Evolutionary conservation across 108 stramenopile species (phyloP).

Genomic region (Skeletonema tropicum): DNA sequence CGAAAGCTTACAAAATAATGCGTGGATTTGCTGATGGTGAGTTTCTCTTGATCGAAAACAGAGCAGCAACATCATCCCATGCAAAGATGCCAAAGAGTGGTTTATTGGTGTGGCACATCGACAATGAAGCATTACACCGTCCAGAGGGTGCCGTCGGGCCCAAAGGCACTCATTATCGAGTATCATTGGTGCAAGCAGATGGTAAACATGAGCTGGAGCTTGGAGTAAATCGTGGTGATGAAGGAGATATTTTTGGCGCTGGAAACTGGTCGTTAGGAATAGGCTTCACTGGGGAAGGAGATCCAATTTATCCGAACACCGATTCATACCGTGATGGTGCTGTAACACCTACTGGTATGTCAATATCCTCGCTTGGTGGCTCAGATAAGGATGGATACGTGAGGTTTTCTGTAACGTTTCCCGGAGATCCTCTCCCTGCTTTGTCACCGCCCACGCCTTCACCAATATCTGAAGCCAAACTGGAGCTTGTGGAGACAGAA

Average conservation of each 20-base stretch:
- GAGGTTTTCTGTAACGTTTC: slow-evolving; percentile 22
- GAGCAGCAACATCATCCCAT: slow-evolving; percentile 12
- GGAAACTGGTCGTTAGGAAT: neutral
- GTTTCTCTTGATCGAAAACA: slow-evolving; percentile 32
- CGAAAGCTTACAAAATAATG: slow-evolving; percentile 19
- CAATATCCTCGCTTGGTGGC: slow-evolving; percentile 9
- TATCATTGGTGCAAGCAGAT: slow-evolving; percentile 26
- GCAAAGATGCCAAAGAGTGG: slow-evolving; percentile 21
- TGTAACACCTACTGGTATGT: slow-evolving; percentile 11
- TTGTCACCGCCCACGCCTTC: slow-evolving; percentile 1
- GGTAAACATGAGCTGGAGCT: slow-evolving; percentile 20
- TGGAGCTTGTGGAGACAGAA: neutral
- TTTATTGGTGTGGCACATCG: slow-evolving; percentile 27
- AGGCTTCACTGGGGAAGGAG: slow-evolving; percentile 16
- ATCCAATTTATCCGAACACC: slow-evolving; percentile 14
- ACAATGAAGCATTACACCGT: slow-evolving; percentile 14
- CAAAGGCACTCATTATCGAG: slow-evolving; percentile 23
- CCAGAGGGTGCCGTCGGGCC: slow-evolving; percentile 5
- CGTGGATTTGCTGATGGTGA: slow-evolving; percentile 13
- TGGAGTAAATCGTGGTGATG: slow-evolving; percentile 33
- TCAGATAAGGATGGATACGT: slow-evolving; percentile 17
- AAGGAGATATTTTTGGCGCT: slow-evolving; percentile 15
- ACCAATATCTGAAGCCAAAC: slow-evolving; percentile 8
- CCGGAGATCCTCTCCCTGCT: slow-evolving; percentile 7
- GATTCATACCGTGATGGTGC: slow-evolving; percentile 28